Evolutionary conservation across 202 grass and related monocot species (phyloP).

Genomic region (Carex arenaria): DNA sequence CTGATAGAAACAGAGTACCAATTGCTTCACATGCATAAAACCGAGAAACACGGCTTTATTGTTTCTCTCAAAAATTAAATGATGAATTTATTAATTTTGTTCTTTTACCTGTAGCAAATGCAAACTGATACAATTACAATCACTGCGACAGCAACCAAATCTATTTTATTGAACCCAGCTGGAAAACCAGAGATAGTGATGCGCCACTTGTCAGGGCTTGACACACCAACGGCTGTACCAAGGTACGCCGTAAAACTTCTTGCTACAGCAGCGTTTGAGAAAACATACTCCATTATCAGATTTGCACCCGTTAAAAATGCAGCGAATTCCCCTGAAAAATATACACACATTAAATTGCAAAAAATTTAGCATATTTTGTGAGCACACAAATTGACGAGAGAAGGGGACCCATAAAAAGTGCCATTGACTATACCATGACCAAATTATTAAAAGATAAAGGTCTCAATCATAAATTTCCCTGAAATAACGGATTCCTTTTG

Average conservation of each 20-base stretch:
- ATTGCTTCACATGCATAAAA: background rate
- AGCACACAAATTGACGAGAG: background rate
- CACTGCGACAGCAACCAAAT: slow-evolving; percentile 74
- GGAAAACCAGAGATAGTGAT: slow-evolving; percentile 55
- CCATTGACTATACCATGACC: background rate
- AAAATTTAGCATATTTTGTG: background rate
- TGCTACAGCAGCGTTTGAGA: slow-evolving; percentile 97
- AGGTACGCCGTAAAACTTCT: slow-evolving; percentile 95
- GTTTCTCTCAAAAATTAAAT: background rate
- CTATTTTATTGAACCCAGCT: slow-evolving; percentile 68
- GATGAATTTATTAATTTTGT: background rate
- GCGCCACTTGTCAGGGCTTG: slow-evolving; percentile 59
- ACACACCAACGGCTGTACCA: slow-evolving; percentile 70
- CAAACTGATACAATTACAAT: slow-evolving; percentile 68
- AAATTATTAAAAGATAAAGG: slow-evolving; percentile 16
- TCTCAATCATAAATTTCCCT: background rate
- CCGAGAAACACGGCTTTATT: background rate
- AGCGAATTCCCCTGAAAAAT: slow-evolving; percentile 70
- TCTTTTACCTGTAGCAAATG: slow-evolving; percentile 84
- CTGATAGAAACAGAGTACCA: background rate
- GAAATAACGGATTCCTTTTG: slow-evolving; percentile 8
- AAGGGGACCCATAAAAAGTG: background rate
- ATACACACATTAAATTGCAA: background rate
- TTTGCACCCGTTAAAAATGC: slow-evolving; percentile 94
- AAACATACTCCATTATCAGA: slow-evolving; percentile 98